Percentiles rank a stretch among this genome's conserved stretches.
phyloP scores from a whole-genome alignment of 225 moss, liverwort and hornwort genomes.

The Physcomitrium patens region DNA sequence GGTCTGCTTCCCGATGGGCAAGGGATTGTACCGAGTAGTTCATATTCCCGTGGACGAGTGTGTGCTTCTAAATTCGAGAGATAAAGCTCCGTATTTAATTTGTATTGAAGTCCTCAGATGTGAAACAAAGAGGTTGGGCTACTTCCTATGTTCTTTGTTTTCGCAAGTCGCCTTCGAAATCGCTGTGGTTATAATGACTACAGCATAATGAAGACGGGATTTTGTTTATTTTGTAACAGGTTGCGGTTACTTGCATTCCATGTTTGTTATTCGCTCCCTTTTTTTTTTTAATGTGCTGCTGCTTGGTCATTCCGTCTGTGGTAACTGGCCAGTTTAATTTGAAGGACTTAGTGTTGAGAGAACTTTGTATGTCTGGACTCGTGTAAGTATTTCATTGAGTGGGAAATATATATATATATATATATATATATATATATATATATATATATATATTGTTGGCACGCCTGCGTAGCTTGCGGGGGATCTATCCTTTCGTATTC shows the following conservation, averaged over 20 bases:
- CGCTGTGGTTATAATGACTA: background rate
- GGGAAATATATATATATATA: background rate
- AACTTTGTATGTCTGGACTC: background rate
- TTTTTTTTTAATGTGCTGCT: slow-evolving; percentile 16
- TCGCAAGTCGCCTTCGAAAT: background rate
- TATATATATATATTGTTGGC: too few species aligned
- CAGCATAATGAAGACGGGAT: slow-evolving; percentile 8
- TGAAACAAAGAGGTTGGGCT: slow-evolving; percentile 78
- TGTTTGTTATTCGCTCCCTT: slow-evolving; percentile 9
- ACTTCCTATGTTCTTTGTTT: slow-evolving; percentile 2
- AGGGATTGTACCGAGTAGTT: slow-evolving; percentile 85
- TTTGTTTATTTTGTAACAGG: background rate
- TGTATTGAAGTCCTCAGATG: slow-evolving; percentile 91
- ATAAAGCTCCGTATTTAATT: slow-evolving; percentile 97
- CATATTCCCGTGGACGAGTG: slow-evolving; percentile 93
- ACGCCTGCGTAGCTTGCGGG: slow-evolving; percentile 19
- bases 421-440: too few species aligned
- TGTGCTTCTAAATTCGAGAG: slow-evolving; percentile 92
- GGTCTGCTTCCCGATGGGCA: slow-evolving; percentile 96
- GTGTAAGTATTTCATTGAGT: background rate
- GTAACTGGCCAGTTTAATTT: background rate
- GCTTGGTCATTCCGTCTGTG: slow-evolving; percentile 10
- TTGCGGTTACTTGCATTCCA: slow-evolving; percentile 6
- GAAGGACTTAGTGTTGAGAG: too few species aligned
- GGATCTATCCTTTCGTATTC: slow-evolving; percentile 21